Percentiles rank a stretch among this genome's conserved stretches.
Evolutionary conservation across 2,329 filamentous ascomycete genomes (phyloP).

Genomic region (Talaromyces sp.): DNA sequence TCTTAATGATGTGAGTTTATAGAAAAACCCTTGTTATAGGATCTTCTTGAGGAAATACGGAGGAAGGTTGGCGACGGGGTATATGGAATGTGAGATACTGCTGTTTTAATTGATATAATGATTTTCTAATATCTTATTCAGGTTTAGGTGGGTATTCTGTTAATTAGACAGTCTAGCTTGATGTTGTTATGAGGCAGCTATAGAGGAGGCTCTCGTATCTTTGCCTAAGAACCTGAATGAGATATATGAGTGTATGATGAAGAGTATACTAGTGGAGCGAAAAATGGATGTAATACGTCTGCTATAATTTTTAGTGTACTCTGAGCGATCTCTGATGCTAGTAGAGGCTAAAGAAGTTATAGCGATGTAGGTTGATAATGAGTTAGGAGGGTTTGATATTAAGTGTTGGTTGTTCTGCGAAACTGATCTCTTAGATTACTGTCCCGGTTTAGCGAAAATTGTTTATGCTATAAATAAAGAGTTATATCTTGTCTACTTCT

Average conservation of each 20-base stretch:
- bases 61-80: constrained; percentile 5
- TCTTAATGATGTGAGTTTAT: constrained; percentile 13
- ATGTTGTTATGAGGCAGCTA: constrained; percentile 7
- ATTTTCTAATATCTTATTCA: background rate
- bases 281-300: constrained; percentile 12
- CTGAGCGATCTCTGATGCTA: constrained; percentile 8
- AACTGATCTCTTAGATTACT: constrained; percentile 12
- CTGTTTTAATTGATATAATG: background rate
- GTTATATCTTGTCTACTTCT: constrained; percentile 16
- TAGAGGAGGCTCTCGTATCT: constrained; percentile 7
- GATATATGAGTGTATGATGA: constrained; percentile 10
- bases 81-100: constrained; percentile 6
- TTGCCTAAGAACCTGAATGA: constrained; percentile 2
- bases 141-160: constrained; percentile 10
- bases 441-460: constrained; percentile 11
- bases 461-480: constrained; percentile 6
- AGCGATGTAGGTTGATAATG: constrained; percentile 8
- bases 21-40: constrained; percentile 6
- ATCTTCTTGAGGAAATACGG: constrained; percentile 22
- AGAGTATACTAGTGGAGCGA: constrained; percentile 1
- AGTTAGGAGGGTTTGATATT: constrained; percentile 3
- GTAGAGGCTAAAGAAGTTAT: constrained; percentile 14
- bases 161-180: constrained; percentile 9
- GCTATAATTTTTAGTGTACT: constrained; percentile 12
- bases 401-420: constrained; percentile 14